These are phyloP conservation scores for Cunninghamia lanceolata DNA, from an alignment of 75 land plant genomes.

Conservation along the genomic window DNA sequence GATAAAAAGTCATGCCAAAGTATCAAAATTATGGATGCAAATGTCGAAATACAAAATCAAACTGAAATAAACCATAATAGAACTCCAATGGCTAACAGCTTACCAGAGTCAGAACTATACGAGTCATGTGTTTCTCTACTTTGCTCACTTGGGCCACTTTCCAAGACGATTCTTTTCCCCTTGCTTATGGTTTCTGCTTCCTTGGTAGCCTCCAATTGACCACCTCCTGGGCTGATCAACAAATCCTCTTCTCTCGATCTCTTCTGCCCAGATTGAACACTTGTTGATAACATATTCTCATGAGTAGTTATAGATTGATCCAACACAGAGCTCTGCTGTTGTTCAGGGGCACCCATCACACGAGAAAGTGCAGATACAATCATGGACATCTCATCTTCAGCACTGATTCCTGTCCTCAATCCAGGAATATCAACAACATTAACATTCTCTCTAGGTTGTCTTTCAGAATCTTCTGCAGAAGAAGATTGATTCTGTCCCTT, in stretches of 20 bases:
- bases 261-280: neutral
- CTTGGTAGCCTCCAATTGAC: neutral
- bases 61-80: neutral
- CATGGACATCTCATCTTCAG: conserved; percentile 3
- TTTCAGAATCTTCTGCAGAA: neutral
- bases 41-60: neutral
- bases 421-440: neutral
- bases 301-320: neutral
- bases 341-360: neutral
- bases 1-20: neutral
- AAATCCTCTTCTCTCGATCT: neutral
- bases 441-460: neutral
- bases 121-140: conserved; percentile 1
- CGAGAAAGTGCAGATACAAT: conserved; percentile 2
- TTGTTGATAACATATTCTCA: neutral
- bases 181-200: neutral
- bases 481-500: neutral
- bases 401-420: neutral
- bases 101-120: conserved; percentile 6
- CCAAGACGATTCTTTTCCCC: neutral
- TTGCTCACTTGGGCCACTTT: neutral
- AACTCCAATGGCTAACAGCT: neutral
- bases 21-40: neutral
- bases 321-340: neutral
- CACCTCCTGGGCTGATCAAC: neutral